Percentiles rank a stretch among this genome's conserved stretches.
Evolutionary conservation across 2,329 filamentous ascomycete genomes (phyloP).

Genomic region (Lomentospora prolificans): DNA sequence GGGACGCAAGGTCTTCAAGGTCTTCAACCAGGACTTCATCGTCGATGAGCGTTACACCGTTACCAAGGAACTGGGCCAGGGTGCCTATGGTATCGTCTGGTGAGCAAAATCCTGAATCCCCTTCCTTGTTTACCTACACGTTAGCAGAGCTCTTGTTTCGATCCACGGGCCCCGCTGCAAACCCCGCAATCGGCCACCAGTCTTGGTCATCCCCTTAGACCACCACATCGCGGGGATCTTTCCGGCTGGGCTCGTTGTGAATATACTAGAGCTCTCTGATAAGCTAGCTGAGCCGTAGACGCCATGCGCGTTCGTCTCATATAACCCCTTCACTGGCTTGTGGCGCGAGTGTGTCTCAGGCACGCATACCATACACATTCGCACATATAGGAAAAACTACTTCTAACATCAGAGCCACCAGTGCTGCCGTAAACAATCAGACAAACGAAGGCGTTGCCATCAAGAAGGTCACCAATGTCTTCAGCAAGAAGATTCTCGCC

Average conservation of each 20-base stretch:
- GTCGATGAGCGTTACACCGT: constrained; percentile 98
- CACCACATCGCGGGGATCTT: too few species aligned
- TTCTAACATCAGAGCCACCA: constrained; percentile 25
- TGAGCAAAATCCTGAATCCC: constrained; percentile 29
- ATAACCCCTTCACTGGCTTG: too few species aligned
- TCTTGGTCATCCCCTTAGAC: too few species aligned
- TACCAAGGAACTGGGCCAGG: constrained; percentile 96
- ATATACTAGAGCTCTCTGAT: too few species aligned
- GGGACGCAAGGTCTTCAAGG: constrained; percentile 87
- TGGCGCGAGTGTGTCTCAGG: too few species aligned
- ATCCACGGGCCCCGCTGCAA: not conserved
- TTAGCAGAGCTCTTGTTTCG: not conserved
- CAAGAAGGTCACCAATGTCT: constrained; percentile 99
- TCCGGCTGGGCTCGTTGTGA: too few species aligned
- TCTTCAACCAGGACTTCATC: constrained; percentile 99
- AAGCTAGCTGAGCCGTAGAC: too few species aligned
- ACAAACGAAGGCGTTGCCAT: constrained; percentile 92
- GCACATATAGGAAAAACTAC: not conserved
- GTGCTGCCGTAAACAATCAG: constrained; percentile 84
- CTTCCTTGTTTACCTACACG: not conserved
- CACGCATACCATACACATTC: not conserved
- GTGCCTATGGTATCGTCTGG: constrained; percentile 98
- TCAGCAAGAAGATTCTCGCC: constrained; percentile 98
- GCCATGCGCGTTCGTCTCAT: too few species aligned
- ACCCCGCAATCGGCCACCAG: constrained; percentile 14